Conservation (phyloP, 371 early-diverging fungal species). For the Coemansia sp. region DNA sequence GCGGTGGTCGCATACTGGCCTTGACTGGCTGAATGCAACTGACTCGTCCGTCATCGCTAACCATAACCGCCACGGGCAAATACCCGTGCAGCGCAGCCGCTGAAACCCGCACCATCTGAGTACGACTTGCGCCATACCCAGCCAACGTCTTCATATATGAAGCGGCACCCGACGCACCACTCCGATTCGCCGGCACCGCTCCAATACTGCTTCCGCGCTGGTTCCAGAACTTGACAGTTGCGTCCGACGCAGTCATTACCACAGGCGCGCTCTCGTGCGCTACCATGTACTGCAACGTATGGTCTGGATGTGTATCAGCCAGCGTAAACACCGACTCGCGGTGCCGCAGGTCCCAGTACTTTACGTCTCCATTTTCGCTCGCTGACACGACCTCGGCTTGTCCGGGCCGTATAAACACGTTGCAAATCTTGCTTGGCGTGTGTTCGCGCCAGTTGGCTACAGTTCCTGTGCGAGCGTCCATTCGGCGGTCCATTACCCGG, state of each 20-base stretch:
- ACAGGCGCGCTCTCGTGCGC: conserved; percentile 46
- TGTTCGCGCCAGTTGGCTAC: conserved; percentile 51
- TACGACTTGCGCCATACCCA: conserved; percentile 12
- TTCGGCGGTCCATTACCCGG: conserved; percentile 50
- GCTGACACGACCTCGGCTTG: conserved; percentile 47
- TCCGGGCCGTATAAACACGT: conserved; percentile 36
- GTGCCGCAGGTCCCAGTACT: conserved; percentile 52
- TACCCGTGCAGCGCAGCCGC: conserved; percentile 45
- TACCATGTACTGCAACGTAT: conserved; percentile 22
- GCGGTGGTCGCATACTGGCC: neutral
- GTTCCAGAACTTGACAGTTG: conserved; percentile 51
- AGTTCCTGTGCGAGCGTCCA: conserved; percentile 22
- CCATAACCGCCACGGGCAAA: conserved; percentile 40
- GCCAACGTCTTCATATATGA: conserved; percentile 39
- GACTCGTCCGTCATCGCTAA: conserved; percentile 41
- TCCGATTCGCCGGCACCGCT: conserved; percentile 10
- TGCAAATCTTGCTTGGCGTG: conserved; percentile 26
- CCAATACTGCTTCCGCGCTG: conserved; percentile 45
- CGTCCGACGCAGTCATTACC: conserved; percentile 41
- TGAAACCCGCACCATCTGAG: conserved; percentile 5
- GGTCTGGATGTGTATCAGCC: conserved; percentile 16
- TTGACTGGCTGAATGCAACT: conserved; percentile 39
- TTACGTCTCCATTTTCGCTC: conserved; percentile 33
- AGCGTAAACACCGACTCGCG: conserved; percentile 31
- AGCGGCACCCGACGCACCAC: neutral